phyloP scores from a whole-genome alignment of 768 basidiomycete species.

The Candolleomyces aberdarensis region DNA sequence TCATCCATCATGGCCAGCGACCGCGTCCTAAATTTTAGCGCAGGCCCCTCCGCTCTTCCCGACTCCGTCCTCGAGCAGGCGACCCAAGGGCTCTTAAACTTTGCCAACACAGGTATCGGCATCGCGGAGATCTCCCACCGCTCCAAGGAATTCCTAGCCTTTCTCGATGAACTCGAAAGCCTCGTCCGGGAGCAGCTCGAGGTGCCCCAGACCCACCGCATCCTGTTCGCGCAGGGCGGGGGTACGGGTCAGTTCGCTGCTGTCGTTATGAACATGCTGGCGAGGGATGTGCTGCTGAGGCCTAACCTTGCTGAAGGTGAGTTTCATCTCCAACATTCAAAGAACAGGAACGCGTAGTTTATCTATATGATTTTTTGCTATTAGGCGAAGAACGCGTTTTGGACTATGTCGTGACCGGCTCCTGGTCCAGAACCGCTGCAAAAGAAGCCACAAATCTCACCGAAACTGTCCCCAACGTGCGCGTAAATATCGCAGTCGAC shows the following conservation, averaged over 20 bases:
- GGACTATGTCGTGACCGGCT: constrained; percentile 92
- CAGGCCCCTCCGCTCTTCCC: constrained; percentile 92
- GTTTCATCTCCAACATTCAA: background rate
- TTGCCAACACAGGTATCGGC: constrained; percentile 87
- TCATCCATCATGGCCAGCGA: constrained; percentile 31
- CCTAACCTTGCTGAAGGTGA: constrained; percentile 44
- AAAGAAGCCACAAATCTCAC: constrained; percentile 78
- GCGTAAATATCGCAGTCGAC: constrained; percentile 71
- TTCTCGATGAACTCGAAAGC: constrained; percentile 57
- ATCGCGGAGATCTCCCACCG: constrained; percentile 96
- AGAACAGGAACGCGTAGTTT: too few species aligned
- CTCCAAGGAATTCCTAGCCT: constrained; percentile 80
- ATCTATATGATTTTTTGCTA: background rate
- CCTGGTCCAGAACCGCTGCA: constrained; percentile 85
- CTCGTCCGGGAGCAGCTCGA: constrained; percentile 74
- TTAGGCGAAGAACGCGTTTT: constrained; percentile 48
- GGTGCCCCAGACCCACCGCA: constrained; percentile 78
- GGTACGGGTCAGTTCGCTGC: constrained; percentile 91
- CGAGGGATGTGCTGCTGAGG: constrained; percentile 74
- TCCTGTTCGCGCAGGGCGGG: constrained; percentile 95
- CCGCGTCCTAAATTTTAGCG: constrained; percentile 85
- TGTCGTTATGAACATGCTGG: constrained; percentile 87
- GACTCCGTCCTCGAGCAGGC: constrained; percentile 83
- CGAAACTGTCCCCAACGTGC: constrained; percentile 28
- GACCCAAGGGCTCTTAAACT: constrained; percentile 83